A percentile compares a stretch with the other conserved stretches of the same genome.
Conservation (phyloP, 768 basidiomycete genomes). For the Dioszegia hungarica region DNA sequence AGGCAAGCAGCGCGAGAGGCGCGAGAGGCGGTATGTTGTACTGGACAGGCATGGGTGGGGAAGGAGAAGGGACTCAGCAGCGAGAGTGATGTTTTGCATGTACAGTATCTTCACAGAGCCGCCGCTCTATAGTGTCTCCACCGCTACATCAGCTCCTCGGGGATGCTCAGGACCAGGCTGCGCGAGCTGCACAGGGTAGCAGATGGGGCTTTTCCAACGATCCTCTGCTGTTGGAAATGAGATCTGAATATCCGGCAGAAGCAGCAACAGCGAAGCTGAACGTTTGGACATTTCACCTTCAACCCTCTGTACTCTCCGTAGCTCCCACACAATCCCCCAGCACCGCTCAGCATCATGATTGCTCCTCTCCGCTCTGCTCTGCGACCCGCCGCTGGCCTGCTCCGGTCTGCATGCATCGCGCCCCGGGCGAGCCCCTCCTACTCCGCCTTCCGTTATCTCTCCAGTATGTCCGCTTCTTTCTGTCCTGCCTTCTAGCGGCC, state of each 20-base stretch:
- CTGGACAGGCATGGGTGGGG: not conserved
- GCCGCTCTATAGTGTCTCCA: not conserved
- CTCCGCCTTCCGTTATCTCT: slow-evolving; percentile 5
- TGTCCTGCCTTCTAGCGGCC: too few relatives aligned
- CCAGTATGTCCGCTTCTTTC: not conserved
- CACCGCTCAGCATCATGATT: not conserved
- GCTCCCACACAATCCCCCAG: not conserved
- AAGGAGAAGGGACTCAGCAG: not conserved
- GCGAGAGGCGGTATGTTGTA: not conserved
- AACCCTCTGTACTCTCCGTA: not conserved
- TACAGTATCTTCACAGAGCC: too few relatives aligned
- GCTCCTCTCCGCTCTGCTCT: slow-evolving; percentile 6
- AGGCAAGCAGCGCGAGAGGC: not conserved
- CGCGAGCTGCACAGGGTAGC: too few relatives aligned
- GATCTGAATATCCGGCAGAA: too few relatives aligned
- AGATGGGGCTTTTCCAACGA: too few relatives aligned
- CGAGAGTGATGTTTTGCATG: too few relatives aligned
- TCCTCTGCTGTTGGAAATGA: too few relatives aligned
- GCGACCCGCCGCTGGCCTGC: not conserved
- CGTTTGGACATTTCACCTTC: too few relatives aligned
- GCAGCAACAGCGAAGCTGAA: too few relatives aligned
- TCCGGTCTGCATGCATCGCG: not conserved
- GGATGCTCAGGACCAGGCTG: too few relatives aligned
- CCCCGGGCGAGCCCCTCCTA: not conserved
- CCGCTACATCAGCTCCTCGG: too few relatives aligned